phyloP scores from a whole-genome alignment of 2,329 filamentous ascomycete genomes.

The Nemania sp. region DNA sequence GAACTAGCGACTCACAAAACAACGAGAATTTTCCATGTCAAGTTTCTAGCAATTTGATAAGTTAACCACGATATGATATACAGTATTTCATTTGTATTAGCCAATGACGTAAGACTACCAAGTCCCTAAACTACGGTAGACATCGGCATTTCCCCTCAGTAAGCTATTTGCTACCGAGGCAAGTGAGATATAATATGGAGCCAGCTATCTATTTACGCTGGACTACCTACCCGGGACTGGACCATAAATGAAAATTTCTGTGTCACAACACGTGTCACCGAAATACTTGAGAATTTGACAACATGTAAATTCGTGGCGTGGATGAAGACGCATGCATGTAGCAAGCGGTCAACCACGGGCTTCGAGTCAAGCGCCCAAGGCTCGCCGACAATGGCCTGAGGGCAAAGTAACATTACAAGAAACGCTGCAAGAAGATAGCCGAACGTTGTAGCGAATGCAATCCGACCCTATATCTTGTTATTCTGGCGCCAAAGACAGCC shows the following conservation, averaged over 20 bases:
- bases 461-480: background rate
- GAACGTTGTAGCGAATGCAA: background rate
- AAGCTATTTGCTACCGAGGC: background rate
- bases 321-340: background rate
- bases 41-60: background rate
- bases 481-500: background rate
- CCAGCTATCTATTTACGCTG: background rate
- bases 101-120: background rate
- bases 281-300: background rate
- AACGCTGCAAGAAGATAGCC: background rate
- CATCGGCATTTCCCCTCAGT: background rate
- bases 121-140: background rate
- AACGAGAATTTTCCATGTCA: background rate
- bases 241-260: background rate
- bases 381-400: background rate
- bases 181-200: background rate
- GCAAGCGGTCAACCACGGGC: background rate
- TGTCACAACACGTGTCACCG: constrained; percentile 8
- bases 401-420: background rate
- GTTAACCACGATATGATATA: background rate
- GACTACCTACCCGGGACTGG: background rate
- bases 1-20: background rate
- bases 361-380: background rate
- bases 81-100: background rate
- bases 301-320: background rate